A percentile compares a stretch with the other conserved stretches of the same genome.
These are phyloP conservation scores for Saccharomyces pastorianus DNA, from an alignment of 1,139 yeast species.

Conservation along the genomic window DNA sequence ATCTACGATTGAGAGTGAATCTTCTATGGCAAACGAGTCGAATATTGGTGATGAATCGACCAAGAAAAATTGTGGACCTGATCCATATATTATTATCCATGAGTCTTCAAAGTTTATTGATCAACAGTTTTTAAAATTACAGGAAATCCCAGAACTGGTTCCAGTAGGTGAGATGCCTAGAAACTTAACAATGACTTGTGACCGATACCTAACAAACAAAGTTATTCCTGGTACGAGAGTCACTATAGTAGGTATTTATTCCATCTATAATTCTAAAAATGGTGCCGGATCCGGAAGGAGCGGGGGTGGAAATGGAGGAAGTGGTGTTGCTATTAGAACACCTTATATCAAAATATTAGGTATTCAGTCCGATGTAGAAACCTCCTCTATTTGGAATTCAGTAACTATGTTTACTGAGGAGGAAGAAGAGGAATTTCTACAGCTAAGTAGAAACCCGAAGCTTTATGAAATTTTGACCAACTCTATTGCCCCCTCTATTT, in stretches of 20 bases:
- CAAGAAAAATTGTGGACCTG: conserved; percentile 70
- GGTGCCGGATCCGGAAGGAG: conserved; percentile 14
- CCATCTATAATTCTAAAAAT: conserved; percentile 70
- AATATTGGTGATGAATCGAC: conserved; percentile 33
- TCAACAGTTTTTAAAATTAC: conserved; percentile 87
- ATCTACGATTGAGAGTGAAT: conserved; percentile 16
- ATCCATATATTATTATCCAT: conserved; percentile 89
- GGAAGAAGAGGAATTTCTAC: conserved; percentile 86
- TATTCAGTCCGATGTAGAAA: conserved; percentile 72
- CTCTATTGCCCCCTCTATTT: conserved; percentile 94
- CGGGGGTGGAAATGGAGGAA: conserved; percentile 17
- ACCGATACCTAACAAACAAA: conserved; percentile 79
- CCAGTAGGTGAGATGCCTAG: conserved; percentile 99
- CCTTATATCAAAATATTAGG: conserved; percentile 88
- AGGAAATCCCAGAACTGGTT: conserved; percentile 94
- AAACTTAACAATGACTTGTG: conserved; percentile 80
- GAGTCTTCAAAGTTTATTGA: conserved; percentile 89
- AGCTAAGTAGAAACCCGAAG: conserved; percentile 73
- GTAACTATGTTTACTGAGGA: conserved; percentile 66
- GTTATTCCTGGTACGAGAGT: conserved; percentile 95
- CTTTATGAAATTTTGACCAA: conserved; percentile 76
- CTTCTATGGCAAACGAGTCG: conserved; percentile 9
- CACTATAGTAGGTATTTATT: conserved; percentile 83
- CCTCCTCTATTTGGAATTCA: conserved; percentile 54
- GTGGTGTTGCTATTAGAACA: conserved; percentile 78